These are phyloP conservation scores for Penicillium verrucosum DNA, from an alignment of 2,329 filamentous ascomycete genomes.

Conservation along the genomic window DNA sequence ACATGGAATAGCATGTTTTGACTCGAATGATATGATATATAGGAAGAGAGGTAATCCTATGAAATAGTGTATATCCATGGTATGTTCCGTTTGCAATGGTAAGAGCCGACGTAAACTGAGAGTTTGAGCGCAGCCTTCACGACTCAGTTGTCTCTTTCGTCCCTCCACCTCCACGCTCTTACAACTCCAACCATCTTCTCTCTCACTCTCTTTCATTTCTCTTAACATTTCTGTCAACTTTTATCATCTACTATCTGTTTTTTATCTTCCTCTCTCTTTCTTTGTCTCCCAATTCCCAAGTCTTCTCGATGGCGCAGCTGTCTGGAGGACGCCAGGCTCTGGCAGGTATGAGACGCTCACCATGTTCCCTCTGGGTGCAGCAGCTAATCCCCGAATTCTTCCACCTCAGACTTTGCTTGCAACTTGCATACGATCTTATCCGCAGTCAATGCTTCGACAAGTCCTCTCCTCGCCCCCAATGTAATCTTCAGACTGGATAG, in stretches of 20 bases:
- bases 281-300: background rate
- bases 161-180: background rate
- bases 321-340: background rate
- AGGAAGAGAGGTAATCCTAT: background rate
- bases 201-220: background rate
- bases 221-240: background rate
- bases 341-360: background rate
- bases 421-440: background rate
- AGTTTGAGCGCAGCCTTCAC: background rate
- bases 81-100: background rate
- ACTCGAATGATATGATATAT: background rate
- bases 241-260: background rate
- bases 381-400: background rate
- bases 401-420: background rate
- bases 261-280: background rate
- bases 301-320: background rate
- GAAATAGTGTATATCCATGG: background rate
- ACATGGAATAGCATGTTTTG: background rate
- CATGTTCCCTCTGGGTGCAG: background rate
- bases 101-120: background rate
- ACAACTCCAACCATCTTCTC: slow-evolving; percentile 8
- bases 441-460: background rate
- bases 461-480: background rate
- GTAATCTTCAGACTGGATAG: background rate
- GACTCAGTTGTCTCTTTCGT: background rate